phyloP scores from a whole-genome alignment of 148 eudicot genomes.

The Arbutus unedo region DNA sequence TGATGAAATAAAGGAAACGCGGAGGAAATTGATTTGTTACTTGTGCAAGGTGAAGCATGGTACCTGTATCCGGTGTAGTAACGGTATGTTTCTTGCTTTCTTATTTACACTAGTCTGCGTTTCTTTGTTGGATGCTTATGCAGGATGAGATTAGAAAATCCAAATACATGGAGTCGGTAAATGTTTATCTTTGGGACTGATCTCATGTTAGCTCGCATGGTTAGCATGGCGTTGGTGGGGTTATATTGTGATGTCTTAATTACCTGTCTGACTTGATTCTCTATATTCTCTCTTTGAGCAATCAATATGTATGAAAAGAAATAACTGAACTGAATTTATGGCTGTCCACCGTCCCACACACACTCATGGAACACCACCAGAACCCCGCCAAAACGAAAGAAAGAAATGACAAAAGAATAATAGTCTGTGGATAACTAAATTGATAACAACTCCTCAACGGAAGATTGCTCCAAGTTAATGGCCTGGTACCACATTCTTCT shows the following conservation, averaged over 20 bases:
- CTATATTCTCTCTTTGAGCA: not conserved
- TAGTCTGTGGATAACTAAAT: not conserved
- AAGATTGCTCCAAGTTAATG: not conserved
- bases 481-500: not conserved
- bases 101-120: conserved; percentile 28
- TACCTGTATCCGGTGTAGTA: conserved; percentile 87
- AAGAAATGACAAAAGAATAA: not conserved
- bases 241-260: conserved; percentile 7
- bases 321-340: not conserved
- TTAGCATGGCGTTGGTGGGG: not conserved
- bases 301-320: not conserved
- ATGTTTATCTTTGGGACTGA: not conserved
- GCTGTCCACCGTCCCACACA: not conserved
- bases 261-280: conserved; percentile 4
- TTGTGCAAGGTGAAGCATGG: conserved; percentile 88
- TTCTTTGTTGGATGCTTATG: conserved; percentile 31
- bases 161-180: conserved; percentile 10
- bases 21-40: conserved; percentile 69
- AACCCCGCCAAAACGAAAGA: not conserved
- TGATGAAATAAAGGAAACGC: conserved; percentile 64
- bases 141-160: conserved; percentile 18
- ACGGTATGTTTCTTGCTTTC: conserved; percentile 76
- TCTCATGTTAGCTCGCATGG: conserved; percentile 8
- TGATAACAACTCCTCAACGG: not conserved
- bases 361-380: not conserved